These are phyloP conservation scores for Globisporangium middletonii DNA, from an alignment of 352 stramenopile species.

Conservation along the genomic window DNA sequence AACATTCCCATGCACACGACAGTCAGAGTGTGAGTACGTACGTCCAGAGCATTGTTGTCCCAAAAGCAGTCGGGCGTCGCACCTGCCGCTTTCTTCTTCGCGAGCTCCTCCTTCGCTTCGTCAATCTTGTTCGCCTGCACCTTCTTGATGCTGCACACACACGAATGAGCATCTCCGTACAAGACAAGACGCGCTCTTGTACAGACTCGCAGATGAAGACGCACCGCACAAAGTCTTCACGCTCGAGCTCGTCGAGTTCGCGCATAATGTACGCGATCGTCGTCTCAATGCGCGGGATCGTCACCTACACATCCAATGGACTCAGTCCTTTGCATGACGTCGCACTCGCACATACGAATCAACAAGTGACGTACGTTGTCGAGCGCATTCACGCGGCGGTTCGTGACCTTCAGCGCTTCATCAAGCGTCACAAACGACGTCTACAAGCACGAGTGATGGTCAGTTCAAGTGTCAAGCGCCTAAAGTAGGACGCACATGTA, in stretches of 20 bases:
- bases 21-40: not conserved
- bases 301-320: conserved; percentile 69
- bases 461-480: conserved; percentile 15
- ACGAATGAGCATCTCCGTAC: not conserved
- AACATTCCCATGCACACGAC: no score
- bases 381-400: conserved; percentile 98
- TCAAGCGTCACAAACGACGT: conserved; percentile 99
- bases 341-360: no score
- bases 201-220: conserved; percentile 3
- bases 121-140: conserved; percentile 97
- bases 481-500: not conserved
- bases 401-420: conserved; percentile 98
- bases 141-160: conserved; percentile 92
- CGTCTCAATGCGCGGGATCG: conserved; percentile 96
- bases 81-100: conserved; percentile 52
- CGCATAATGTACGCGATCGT: conserved; percentile 97
- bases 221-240: conserved; percentile 92
- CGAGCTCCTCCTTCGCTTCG: conserved; percentile 63
- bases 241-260: conserved; percentile 98
- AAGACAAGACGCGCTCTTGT: not conserved
- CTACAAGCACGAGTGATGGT: conserved; percentile 42
- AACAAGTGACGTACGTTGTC: conserved; percentile 95
- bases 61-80: not conserved
- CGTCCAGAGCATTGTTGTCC: not conserved
- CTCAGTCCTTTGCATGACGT: no score